Conservation (phyloP, 148 eudicot species). For the Hydrangea macrophylla region DNA sequence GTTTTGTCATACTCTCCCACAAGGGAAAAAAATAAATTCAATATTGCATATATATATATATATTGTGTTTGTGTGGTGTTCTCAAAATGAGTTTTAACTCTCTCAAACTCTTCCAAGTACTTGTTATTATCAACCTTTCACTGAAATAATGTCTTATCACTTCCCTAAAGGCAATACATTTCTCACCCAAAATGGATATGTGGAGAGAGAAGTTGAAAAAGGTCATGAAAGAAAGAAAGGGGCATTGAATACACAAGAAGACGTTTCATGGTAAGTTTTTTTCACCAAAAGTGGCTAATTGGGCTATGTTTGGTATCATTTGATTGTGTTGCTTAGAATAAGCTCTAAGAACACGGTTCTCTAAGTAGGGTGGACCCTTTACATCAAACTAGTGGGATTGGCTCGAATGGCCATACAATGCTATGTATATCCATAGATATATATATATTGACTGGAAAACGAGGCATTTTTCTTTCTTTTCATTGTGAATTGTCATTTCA, state of each 20-base stretch:
- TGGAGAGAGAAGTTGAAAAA: not conserved
- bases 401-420: conserved; percentile 2
- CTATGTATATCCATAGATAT: not conserved
- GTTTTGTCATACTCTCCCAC: not conserved
- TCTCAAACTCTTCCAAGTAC: conserved; percentile 8
- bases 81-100: not conserved
- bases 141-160: not conserved
- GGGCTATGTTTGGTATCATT: not conserved
- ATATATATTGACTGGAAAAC: conserved; percentile 8
- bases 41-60: not conserved
- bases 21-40: not conserved
- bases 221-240: not conserved
- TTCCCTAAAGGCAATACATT: conserved; percentile 1
- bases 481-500: not conserved
- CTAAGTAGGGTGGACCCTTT: conserved; percentile 1
- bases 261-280: not conserved
- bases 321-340: not conserved
- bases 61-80: no score
- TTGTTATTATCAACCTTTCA: conserved; percentile 4
- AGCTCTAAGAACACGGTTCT: not conserved
- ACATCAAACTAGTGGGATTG: not conserved
- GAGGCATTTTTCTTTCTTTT: conserved; percentile 13
- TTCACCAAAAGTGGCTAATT: not conserved
- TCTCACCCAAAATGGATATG: not conserved
- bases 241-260: not conserved